Percentiles rank a stretch among this genome's conserved stretches.
phyloP scores from a whole-genome alignment of 352 stramenopile species.

The Pythium brachiatum region DNA sequence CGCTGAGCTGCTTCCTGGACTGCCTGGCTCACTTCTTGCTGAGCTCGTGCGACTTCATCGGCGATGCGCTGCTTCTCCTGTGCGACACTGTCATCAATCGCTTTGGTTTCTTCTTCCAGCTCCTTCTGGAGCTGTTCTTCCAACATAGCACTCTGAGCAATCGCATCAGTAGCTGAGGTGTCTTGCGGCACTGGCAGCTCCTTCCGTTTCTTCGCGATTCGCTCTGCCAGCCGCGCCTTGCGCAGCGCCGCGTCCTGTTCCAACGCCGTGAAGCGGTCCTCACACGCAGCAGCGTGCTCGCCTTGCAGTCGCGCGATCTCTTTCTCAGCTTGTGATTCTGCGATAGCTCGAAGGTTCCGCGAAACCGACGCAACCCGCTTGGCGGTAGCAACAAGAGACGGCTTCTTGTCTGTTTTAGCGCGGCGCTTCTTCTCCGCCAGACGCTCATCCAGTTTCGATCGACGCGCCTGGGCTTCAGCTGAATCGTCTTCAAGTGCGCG shows the following conservation, averaged over 20 bases:
- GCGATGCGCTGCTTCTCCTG: constrained; percentile 24
- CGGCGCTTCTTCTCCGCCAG: constrained; percentile 13
- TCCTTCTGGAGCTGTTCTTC: constrained; percentile 11
- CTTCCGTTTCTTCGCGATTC: constrained; percentile 32
- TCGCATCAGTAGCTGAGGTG: no score
- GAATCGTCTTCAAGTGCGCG: constrained; percentile 8
- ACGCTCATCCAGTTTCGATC: constrained; percentile 14
- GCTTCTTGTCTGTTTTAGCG: background rate
- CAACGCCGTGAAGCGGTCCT: constrained; percentile 25
- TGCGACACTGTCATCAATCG: constrained; percentile 19
- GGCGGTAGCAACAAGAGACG: background rate
- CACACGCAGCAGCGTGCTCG: constrained; percentile 27
- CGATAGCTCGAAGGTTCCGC: constrained; percentile 10
- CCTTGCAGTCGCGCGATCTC: constrained; percentile 30
- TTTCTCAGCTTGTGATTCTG: constrained; percentile 20
- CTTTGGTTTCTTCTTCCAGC: constrained; percentile 25
- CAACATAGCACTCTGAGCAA: background rate
- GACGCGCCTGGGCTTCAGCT: background rate
- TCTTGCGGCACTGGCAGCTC: background rate
- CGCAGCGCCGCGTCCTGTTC: constrained; percentile 30
- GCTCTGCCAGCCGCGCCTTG: constrained; percentile 28
- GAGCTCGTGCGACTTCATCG: constrained; percentile 13
- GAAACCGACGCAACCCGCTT: background rate
- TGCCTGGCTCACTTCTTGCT: constrained; percentile 8
- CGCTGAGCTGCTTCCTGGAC: constrained; percentile 25